phyloP scores from a whole-genome alignment of 371 early-diverging fungal genomes.

The Mucor ambiguus region DNA sequence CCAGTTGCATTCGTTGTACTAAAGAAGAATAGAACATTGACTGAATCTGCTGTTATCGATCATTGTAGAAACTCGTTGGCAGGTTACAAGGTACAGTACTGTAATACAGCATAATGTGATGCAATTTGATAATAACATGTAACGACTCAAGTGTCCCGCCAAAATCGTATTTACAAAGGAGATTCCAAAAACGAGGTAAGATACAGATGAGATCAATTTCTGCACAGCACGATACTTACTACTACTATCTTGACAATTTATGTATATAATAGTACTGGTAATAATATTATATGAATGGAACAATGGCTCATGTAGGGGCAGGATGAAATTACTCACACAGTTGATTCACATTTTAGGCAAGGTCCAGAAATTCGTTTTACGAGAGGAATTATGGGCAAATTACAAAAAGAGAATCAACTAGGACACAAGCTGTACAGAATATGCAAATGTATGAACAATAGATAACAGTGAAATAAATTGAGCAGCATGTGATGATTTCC shows the following conservation, averaged over 20 bases:
- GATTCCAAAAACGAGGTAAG: conserved; percentile 44
- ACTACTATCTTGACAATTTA: not conserved
- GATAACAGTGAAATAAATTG: not conserved
- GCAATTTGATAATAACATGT: too few relatives aligned
- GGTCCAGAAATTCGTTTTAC: conserved; percentile 37
- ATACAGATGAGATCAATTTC: not conserved
- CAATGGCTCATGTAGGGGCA: not conserved
- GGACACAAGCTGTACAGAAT: not conserved
- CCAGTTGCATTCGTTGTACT: conserved; percentile 67
- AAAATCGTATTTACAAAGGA: conserved; percentile 29
- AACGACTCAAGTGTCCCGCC: conserved; percentile 29
- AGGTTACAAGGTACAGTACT: conserved; percentile 44
- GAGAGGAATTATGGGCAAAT: conserved; percentile 27
- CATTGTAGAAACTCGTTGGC: conserved; percentile 57
- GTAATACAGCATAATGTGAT: not conserved
- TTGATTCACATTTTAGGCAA: conserved; percentile 27
- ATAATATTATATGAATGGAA: not conserved
- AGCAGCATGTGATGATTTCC: not conserved
- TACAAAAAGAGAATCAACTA: conserved; percentile 29
- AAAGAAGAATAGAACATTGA: conserved; percentile 38
- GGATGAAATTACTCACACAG: not conserved
- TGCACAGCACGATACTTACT: not conserved
- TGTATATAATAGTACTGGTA: conserved; percentile 28
- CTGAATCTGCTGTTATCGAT: conserved; percentile 37
- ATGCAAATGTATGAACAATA: not conserved